These are phyloP conservation scores for Globisporangium apiculatum DNA, from an alignment of 352 stramenopile genomes.

Conservation along the genomic window DNA sequence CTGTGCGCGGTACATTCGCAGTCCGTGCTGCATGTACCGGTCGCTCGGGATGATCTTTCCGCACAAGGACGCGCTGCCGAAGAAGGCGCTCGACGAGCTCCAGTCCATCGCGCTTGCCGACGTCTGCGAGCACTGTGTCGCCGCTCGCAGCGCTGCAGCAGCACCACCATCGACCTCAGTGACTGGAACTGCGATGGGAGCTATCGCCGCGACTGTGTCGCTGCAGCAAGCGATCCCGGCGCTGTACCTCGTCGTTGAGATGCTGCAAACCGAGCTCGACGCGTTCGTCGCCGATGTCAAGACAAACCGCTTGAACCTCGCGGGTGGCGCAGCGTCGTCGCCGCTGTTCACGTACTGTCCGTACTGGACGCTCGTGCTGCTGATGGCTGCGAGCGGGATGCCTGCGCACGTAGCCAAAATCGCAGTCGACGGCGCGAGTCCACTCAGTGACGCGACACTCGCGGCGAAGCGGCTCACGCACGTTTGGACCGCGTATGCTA, in stretches of 20 bases:
- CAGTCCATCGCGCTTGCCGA: constrained; percentile 45
- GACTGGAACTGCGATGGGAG: too few species aligned
- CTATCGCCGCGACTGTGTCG: constrained; percentile 15
- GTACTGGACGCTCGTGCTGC: constrained; percentile 63
- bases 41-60: constrained; percentile 60
- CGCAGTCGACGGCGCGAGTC: constrained; percentile 25
- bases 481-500: constrained; percentile 46
- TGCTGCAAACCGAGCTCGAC: constrained; percentile 44
- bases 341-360: constrained; percentile 58
- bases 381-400: constrained; percentile 42
- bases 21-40: constrained; percentile 64
- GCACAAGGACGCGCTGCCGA: constrained; percentile 53
- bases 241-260: constrained; percentile 48
- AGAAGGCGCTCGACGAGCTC: constrained; percentile 41
- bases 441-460: constrained; percentile 14
- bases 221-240: constrained; percentile 61
- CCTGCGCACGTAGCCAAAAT: constrained; percentile 53
- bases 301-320: constrained; percentile 52
- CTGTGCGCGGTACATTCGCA: constrained; percentile 54
- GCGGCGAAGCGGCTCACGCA: constrained; percentile 42
- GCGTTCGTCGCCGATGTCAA: constrained; percentile 60
- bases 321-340: constrained; percentile 13
- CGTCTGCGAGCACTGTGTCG: constrained; percentile 42
- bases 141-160: constrained; percentile 1
- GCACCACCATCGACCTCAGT: not conserved